Percentiles rank a stretch among this genome's conserved stretches.
phyloP scores from a whole-genome alignment of 352 stramenopile genomes.

The Pythium folliculosum region DNA sequence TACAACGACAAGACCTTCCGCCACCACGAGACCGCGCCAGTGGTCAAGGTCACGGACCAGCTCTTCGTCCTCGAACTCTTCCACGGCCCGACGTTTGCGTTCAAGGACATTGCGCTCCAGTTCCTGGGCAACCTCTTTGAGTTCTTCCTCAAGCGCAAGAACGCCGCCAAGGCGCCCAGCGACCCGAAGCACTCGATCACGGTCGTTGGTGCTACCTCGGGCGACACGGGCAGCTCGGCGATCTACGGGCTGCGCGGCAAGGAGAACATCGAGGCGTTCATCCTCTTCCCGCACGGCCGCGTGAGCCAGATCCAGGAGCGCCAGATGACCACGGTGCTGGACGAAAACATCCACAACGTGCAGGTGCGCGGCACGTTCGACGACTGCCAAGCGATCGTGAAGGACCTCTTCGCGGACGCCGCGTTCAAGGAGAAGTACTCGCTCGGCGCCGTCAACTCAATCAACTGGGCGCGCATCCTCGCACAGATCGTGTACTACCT shows the following conservation, averaged over 20 bases:
- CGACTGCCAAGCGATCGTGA: slow-evolving; percentile 99
- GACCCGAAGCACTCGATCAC: slow-evolving; percentile 88
- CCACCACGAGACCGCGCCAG: slow-evolving; percentile 92
- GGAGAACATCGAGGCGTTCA: slow-evolving; percentile 98
- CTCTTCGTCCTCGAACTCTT: slow-evolving; percentile 97
- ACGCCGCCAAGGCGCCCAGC: slow-evolving; percentile 53
- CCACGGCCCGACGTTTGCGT: slow-evolving; percentile 98
- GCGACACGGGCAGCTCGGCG: slow-evolving; percentile 97
- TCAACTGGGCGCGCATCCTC: slow-evolving; percentile 99
- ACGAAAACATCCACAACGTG: slow-evolving; percentile 98
- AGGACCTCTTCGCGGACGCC: slow-evolving; percentile 95
- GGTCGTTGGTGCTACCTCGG: slow-evolving; percentile 97
- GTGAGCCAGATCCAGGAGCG: slow-evolving; percentile 98
- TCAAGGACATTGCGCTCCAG: slow-evolving; percentile 99
- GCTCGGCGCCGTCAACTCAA: slow-evolving; percentile 98
- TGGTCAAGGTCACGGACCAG: slow-evolving; percentile 90
- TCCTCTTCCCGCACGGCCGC: slow-evolving; percentile 96
- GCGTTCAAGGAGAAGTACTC: slow-evolving; percentile 92
- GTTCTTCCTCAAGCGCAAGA: slow-evolving; percentile 96
- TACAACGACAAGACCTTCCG: slow-evolving; percentile 93
- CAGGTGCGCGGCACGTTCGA: slow-evolving; percentile 96
- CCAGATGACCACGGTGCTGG: slow-evolving; percentile 99
- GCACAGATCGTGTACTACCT: slow-evolving; percentile 99
- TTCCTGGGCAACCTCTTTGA: slow-evolving; percentile 99
- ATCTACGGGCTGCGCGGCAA: slow-evolving; percentile 98